phyloP scores from a whole-genome alignment of 2,329 filamentous ascomycete species.

The Nemania sp. region DNA sequence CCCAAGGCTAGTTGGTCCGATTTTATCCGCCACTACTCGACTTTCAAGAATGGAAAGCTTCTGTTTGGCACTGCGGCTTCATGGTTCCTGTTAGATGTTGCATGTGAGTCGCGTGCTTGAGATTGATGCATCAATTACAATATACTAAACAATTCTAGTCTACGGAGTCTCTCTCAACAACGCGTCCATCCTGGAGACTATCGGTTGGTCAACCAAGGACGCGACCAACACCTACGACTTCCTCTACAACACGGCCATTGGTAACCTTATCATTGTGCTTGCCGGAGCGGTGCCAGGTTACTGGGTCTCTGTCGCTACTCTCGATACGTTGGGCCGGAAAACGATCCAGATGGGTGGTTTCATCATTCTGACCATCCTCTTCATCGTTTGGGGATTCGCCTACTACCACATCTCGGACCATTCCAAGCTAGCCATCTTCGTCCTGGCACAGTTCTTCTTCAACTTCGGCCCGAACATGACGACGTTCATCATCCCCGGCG shows the following conservation, averaged over 20 bases:
- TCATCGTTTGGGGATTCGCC: conserved; percentile 64
- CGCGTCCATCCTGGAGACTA: conserved; percentile 69
- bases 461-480: conserved; percentile 63
- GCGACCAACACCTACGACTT: conserved; percentile 65
- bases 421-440: conserved; percentile 60
- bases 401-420: conserved; percentile 58
- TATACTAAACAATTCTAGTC: conserved; percentile 38
- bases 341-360: conserved; percentile 73
- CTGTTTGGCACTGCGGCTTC: conserved; percentile 80
- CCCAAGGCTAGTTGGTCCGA: conserved; percentile 74
- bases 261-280: conserved; percentile 78
- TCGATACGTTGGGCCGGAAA: conserved; percentile 77
- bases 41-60: conserved; percentile 72
- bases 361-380: conserved; percentile 61
- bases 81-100: conserved; percentile 68
- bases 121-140: neutral
- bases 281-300: conserved; percentile 82
- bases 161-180: conserved; percentile 78
- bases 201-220: conserved; percentile 67
- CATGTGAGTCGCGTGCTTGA: conserved; percentile 51
- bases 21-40: conserved; percentile 71
- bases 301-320: conserved; percentile 76
- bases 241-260: conserved; percentile 75
- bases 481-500: conserved; percentile 61
- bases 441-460: conserved; percentile 63